Evolutionary conservation across 2,329 filamentous ascomycete genomes (phyloP).

Genomic region (Alternaria viburni): DNA sequence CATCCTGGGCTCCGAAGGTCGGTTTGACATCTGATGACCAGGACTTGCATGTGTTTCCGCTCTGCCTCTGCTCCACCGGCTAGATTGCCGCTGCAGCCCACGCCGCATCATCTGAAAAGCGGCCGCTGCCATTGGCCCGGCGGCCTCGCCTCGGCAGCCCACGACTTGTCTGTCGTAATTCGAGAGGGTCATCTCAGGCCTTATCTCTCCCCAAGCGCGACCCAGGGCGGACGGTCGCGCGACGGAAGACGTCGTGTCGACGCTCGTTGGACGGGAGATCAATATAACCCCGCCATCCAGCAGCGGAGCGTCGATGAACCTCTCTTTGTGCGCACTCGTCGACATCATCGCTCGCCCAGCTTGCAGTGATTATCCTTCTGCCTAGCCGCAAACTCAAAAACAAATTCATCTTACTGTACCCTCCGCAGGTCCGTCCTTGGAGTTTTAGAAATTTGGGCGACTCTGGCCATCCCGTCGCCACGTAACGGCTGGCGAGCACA

Average conservation of each 20-base stretch:
- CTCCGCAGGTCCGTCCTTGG: not conserved
- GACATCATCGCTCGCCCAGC: constrained; percentile 23
- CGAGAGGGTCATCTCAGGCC: constrained; percentile 38
- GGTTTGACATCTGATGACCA: constrained; percentile 35
- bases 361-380: constrained; percentile 8
- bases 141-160: constrained; percentile 20
- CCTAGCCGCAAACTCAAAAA: constrained; percentile 7
- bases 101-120: constrained; percentile 34
- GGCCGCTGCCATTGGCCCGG: constrained; percentile 36
- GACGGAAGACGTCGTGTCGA: constrained; percentile 3
- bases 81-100: constrained; percentile 43
- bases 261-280: constrained; percentile 36
- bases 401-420: constrained; percentile 7
- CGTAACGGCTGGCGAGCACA: constrained; percentile 9
- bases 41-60: constrained; percentile 37
- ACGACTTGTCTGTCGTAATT: constrained; percentile 44
- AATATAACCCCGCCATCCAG: constrained; percentile 26
- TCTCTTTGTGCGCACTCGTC: constrained; percentile 20
- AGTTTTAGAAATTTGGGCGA: constrained; percentile 5
- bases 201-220: constrained; percentile 36
- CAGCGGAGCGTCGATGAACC: constrained; percentile 29
- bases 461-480: constrained; percentile 15
- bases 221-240: constrained; percentile 31
- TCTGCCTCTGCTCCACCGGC: constrained; percentile 32
- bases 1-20: constrained; percentile 40